Evolutionary conservation across 148 eudicot species (phyloP).

Genomic region (Linanthus parryae): DNA sequence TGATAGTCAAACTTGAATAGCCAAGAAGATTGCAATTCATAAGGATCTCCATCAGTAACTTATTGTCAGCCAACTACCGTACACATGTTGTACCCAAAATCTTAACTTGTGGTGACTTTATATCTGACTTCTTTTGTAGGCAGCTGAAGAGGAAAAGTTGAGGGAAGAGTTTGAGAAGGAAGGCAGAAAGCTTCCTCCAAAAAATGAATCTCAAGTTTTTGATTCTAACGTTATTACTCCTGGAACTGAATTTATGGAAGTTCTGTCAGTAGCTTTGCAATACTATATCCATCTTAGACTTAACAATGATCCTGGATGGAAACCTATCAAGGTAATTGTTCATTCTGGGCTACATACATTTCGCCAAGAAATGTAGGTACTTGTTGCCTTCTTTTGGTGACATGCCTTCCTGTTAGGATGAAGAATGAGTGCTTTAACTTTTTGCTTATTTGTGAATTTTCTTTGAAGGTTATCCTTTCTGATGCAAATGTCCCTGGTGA

Average conservation of each 20-base stretch:
- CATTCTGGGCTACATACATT: too few species aligned
- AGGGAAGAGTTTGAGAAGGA: constrained; percentile 78
- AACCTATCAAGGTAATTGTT: constrained; percentile 91
- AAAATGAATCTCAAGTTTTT: constrained; percentile 63
- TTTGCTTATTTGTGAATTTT: constrained; percentile 9
- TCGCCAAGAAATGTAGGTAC: too few species aligned
- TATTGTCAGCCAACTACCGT: not conserved
- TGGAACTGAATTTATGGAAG: constrained; percentile 94
- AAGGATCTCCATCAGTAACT: constrained; percentile 21
- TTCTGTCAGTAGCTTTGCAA: constrained; percentile 82
- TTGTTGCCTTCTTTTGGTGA: constrained; percentile 33
- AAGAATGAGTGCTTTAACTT: constrained; percentile 25
- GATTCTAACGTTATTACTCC: constrained; percentile 97
- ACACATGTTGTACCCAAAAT: not conserved
- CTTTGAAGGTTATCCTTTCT: constrained; percentile 84
- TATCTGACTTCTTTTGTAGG: constrained; percentile 37
- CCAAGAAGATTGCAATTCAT: too few species aligned
- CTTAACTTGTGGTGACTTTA: not conserved
- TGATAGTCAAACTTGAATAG: too few species aligned
- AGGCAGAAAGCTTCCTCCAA: constrained; percentile 83
- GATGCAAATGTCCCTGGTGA: constrained; percentile 99
- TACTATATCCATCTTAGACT: constrained; percentile 84
- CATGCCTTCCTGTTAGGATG: constrained; percentile 33
- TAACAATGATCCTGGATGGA: constrained; percentile 97
- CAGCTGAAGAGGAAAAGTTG: constrained; percentile 82